Base-by-base conservation (phyloP, 148 eudicot genomes). In the Rhododendron simsii region DNA sequence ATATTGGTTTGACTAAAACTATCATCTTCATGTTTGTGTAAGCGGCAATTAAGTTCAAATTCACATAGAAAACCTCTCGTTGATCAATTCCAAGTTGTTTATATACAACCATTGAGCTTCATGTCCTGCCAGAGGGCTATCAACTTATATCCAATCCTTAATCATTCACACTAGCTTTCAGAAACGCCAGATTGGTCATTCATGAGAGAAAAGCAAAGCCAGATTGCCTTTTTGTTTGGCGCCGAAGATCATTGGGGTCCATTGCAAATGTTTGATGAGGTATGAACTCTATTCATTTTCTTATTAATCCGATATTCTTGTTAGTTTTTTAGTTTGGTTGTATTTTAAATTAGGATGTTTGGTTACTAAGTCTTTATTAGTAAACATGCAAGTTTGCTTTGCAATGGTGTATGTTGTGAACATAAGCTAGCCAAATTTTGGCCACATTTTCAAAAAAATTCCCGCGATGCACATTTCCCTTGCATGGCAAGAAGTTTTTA, bases 231-330 rank as follows among this genome's bases (percentile, higher is more conserved):
- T 89, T 86, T 95, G 63, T 96, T 95, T 73, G 98, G 96, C 45
- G 61, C 48, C 55, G 95, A 95, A 80, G 99, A 96, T 89, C 99
- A 96, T 81, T 96, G 99, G 99, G 98, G 95, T 90, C 96, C 99
- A 79, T 80, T 95, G 85, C 88, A 94, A 84, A 80, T 96, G 85
- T 90, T 85, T 88, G 96, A 96, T 88, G 95, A 96, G 98, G 98
- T 94, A 88, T 77, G 81, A n/a, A 15, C 50, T 85, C 21, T 13
- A 9, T 65, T 30, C 18, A 71, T 30, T 13, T 71, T 30, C 76
- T 71, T 28, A 71, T 30, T 28, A 30, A 1, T 12, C 5, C 3
- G 39, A 71, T 71, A 26, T 69, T 69, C 5, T 28, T 28, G 75
- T 28, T 69, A 28, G 33, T 69, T 28, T 28, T 26, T 67, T 9